These are phyloP conservation scores for Ormosia semicastrata DNA, from an alignment of 306 rosid genomes.

Conservation along the genomic window DNA sequence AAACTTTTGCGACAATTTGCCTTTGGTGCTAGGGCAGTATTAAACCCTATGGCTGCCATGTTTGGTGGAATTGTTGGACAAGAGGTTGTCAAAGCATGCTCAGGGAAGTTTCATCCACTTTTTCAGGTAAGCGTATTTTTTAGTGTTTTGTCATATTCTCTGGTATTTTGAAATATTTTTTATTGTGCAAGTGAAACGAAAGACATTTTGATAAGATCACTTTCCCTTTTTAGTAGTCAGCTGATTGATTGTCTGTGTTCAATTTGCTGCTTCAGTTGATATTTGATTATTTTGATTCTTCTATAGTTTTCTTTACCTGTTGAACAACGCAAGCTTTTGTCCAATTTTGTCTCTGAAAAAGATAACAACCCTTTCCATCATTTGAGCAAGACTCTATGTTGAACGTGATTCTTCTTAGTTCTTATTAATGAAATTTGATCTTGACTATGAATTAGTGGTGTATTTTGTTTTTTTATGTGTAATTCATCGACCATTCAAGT, in stretches of 20 bases:
- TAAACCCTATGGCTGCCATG: constrained; percentile 99
- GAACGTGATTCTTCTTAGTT: neutral
- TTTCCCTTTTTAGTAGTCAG: neutral
- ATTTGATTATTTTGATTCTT: neutral
- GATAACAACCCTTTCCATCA: neutral
- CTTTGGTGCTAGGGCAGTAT: constrained; percentile 89
- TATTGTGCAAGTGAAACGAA: neutral
- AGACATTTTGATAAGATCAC: neutral
- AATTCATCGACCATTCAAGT: neutral
- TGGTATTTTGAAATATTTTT: neutral
- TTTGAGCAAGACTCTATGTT: neutral
- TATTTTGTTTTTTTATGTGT: neutral
- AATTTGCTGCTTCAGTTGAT: neutral
- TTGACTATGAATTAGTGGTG: neutral
- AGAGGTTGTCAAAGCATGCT: constrained; percentile 94
- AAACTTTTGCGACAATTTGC: constrained; percentile 77
- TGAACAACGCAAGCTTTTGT: neutral
- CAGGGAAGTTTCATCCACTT: constrained; percentile 98
- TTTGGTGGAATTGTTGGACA: constrained; percentile 98
- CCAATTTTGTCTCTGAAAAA: neutral
- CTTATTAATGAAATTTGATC: neutral
- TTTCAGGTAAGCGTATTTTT: constrained; percentile 57
- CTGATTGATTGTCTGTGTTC: neutral
- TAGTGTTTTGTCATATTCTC: neutral
- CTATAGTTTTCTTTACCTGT: neutral